Evolutionary conservation across 1,284 basidiomycete genomes (phyloP), one percentile per base, ranked within the genome.

Genomic region (Heterobasidion parviporum): DNA sequence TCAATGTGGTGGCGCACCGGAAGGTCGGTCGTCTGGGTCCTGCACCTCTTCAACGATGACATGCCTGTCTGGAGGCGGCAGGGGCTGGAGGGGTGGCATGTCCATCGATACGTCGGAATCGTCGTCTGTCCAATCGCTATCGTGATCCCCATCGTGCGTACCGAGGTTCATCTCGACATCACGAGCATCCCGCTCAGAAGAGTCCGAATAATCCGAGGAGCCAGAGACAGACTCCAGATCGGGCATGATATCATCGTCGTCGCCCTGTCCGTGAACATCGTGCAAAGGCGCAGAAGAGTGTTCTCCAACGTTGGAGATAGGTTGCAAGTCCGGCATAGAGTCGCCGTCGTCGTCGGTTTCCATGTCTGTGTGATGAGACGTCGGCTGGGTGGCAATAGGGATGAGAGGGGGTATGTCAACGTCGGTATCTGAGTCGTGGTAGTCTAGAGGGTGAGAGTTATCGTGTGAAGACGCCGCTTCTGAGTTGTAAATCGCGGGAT

Each of bases 201-300:
- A 50, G n/a, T 47, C 41, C 55, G 38, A 38, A 33, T 9, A 5
- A 12, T 65, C 68, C n/a, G 59, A 63, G 20, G 70, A 69, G 57
- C 74, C 71, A 3, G 71, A 70, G 6, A 74, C 64, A 9, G 71
- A 67, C 52, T 67, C 65, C n/a, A 78, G 65, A 1, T 67, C 69
- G 8, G 79, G 80, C 72, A 80, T 76, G 9, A 61, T 62, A 12
- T n/a, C 38, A 8, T 41, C 12, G 38, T n/a, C 38, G 12, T 41
- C 38, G 38, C 38, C n/a, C 10, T 41, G 38, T 41, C 12, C 38
- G 5, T 41, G 12, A 10, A n/a, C 38, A 12, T 41, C 38, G 1
- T 41, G 10, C 12, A 10, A 10, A 5, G n/a, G 38, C 38, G 10
- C 38, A n/a, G n/a, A 41, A n/a, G 38, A 10, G n/a, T 41, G 10